These are phyloP conservation scores for Thalassiosira ordinaria DNA, from an alignment of 352 stramenopile genomes.

Conservation along the genomic window DNA sequence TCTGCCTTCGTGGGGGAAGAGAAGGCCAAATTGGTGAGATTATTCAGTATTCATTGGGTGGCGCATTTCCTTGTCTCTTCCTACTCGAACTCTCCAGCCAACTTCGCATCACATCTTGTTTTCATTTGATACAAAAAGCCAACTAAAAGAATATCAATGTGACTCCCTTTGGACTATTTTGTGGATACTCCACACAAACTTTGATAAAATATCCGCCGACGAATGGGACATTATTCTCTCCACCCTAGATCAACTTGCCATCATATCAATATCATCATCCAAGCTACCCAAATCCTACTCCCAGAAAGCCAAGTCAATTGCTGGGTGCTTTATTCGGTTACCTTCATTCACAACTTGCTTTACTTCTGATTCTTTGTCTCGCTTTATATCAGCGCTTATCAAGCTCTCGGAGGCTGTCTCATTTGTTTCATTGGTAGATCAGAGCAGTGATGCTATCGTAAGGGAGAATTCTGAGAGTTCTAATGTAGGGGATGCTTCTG, in stretches of 20 bases:
- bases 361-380: conserved; percentile 56
- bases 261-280: conserved; percentile 74
- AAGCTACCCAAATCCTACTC: conserved; percentile 66
- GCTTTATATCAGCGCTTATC: conserved; percentile 68
- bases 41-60: conserved; percentile 1
- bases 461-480: conserved; percentile 33
- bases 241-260: conserved; percentile 82
- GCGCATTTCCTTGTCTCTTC: not conserved
- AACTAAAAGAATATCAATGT: conserved; percentile 80
- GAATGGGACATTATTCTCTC: conserved; percentile 84
- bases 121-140: too few species aligned
- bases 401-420: conserved; percentile 60
- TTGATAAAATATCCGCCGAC: conserved; percentile 70
- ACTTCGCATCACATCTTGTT: not conserved
- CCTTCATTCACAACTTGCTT: conserved; percentile 83
- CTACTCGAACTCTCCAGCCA: not conserved
- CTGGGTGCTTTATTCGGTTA: conserved; percentile 69
- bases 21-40: conserved; percentile 48
- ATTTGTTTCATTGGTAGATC: conserved; percentile 39
- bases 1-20: conserved; percentile 83
- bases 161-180: conserved; percentile 72
- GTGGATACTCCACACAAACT: conserved; percentile 76
- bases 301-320: conserved; percentile 65
- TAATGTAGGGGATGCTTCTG: conserved; percentile 15
- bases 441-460: conserved; percentile 23